Conservation (phyloP, 176 grass and related monocot species). For the Raddia distichophylla region DNA sequence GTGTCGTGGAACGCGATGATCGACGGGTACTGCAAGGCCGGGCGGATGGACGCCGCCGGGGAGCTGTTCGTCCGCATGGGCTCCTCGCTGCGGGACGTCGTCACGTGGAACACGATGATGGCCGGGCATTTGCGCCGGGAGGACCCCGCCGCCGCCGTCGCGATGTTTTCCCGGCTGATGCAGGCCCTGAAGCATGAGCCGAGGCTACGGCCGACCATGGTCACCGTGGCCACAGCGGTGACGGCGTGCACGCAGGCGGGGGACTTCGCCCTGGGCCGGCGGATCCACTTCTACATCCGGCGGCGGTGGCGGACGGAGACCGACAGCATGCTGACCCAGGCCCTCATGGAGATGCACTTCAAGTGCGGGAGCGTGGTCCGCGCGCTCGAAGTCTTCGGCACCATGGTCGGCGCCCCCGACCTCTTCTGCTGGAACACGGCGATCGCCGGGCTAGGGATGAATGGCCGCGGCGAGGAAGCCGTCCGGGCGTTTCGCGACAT, state of each 20-base stretch:
- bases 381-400: constrained; percentile 36
- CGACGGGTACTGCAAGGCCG: constrained; percentile 42
- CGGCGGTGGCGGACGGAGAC: neutral
- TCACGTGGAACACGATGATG: constrained; percentile 66
- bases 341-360: constrained; percentile 65
- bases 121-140: constrained; percentile 39
- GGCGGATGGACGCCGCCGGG: constrained; percentile 18
- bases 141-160: neutral
- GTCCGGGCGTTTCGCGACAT: constrained; percentile 40
- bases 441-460: constrained; percentile 52
- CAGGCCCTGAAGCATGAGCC: neutral
- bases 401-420: constrained; percentile 29
- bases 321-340: constrained; percentile 44
- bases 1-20: constrained; percentile 70
- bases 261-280: constrained; percentile 39
- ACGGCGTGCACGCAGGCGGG: constrained; percentile 48
- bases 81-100: neutral
- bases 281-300: constrained; percentile 36
- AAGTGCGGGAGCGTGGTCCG: constrained; percentile 51
- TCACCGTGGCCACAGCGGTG: constrained; percentile 50
- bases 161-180: constrained; percentile 39
- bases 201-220: constrained; percentile 32
- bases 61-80: constrained; percentile 49
- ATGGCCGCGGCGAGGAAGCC: constrained; percentile 53
- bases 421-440: constrained; percentile 64